A percentile compares a stretch with the other conserved stretches of the same genome.
Evolutionary conservation across 2,329 filamentous ascomycete species (phyloP).

Genomic region (Verticillium klebahnii): DNA sequence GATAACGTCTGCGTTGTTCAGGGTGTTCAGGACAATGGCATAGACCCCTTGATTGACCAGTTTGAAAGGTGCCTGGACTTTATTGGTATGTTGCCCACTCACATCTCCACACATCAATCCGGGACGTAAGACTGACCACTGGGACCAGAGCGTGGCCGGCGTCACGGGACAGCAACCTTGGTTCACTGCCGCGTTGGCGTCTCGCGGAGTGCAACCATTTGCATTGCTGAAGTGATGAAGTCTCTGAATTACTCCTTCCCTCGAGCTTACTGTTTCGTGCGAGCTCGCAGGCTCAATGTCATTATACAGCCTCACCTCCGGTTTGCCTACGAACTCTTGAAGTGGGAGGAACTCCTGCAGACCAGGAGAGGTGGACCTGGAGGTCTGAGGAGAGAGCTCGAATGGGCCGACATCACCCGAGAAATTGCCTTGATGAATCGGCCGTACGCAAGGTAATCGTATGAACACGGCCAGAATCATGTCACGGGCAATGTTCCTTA

Average conservation of each 20-base stretch:
- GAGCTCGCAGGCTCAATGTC: constrained; percentile 87
- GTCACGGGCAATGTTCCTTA: neutral
- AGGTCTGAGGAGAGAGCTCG: constrained; percentile 67
- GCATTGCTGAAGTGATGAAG: constrained; percentile 98
- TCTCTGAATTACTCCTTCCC: constrained; percentile 77
- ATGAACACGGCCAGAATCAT: neutral
- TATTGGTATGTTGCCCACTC: constrained; percentile 64
- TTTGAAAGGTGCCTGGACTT: constrained; percentile 85
- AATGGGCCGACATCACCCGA: constrained; percentile 83
- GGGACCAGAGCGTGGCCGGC: constrained; percentile 67
- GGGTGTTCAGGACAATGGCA: constrained; percentile 92
- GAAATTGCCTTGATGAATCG: constrained; percentile 96
- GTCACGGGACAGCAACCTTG: constrained; percentile 75
- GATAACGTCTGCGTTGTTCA: constrained; percentile 80
- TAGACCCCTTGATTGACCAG: constrained; percentile 83
- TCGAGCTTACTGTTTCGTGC: constrained; percentile 91
- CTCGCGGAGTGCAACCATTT: constrained; percentile 92
- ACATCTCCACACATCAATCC: neutral
- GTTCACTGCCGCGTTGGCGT: constrained; percentile 97
- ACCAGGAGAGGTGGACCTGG: constrained; percentile 31
- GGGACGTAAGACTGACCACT: constrained; percentile 3
- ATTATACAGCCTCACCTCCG: constrained; percentile 96
- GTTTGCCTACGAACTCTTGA: constrained; percentile 91
- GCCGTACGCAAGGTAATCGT: constrained; percentile 68
- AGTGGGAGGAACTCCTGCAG: constrained; percentile 84